phyloP scores from a whole-genome alignment of 441 rosid species.

The Populus hybrid region DNA sequence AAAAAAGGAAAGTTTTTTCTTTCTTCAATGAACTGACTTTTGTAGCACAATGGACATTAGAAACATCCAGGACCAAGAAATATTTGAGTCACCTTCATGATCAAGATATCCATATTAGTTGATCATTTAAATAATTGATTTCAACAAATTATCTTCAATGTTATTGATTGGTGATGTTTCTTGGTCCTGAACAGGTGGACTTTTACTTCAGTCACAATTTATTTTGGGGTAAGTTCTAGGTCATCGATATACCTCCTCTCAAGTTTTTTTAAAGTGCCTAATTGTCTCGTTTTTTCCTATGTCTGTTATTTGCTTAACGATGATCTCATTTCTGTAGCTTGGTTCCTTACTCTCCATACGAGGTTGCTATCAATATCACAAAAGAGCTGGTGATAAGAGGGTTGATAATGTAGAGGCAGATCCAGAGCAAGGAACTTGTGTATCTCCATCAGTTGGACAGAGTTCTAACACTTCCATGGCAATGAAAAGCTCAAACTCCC shows the following conservation, averaged over 20 bases:
- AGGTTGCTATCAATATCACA: constrained; percentile 74
- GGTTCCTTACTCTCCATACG: constrained; percentile 72
- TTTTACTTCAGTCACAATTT: constrained; percentile 59
- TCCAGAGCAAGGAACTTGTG: constrained; percentile 55
- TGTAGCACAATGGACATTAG: not conserved
- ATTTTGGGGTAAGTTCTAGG: constrained; percentile 64
- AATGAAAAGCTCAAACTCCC: constrained; percentile 34
- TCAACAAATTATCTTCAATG: not conserved
- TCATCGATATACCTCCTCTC: not conserved
- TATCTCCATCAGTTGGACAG: constrained; percentile 23
- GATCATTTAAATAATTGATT: not conserved
- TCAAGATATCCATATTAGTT: not conserved
- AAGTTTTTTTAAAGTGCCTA: not conserved
- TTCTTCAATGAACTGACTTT: not conserved
- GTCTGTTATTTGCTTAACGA: not conserved
- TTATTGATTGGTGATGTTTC: constrained; percentile 1
- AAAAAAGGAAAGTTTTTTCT: not conserved
- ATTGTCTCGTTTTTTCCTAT: not conserved
- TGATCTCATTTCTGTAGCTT: constrained; percentile 40
- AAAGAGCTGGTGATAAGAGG: constrained; percentile 59
- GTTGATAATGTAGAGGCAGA: constrained; percentile 72
- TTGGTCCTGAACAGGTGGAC: constrained; percentile 77
- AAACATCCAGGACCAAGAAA: not conserved
- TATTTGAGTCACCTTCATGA: not conserved
- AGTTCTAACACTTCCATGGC: constrained; percentile 19